Evolutionary conservation across 2,329 filamentous ascomycete species (phyloP), one percentile per base, ranked within the genome.

Genomic region (Arthroderma sp.): DNA sequence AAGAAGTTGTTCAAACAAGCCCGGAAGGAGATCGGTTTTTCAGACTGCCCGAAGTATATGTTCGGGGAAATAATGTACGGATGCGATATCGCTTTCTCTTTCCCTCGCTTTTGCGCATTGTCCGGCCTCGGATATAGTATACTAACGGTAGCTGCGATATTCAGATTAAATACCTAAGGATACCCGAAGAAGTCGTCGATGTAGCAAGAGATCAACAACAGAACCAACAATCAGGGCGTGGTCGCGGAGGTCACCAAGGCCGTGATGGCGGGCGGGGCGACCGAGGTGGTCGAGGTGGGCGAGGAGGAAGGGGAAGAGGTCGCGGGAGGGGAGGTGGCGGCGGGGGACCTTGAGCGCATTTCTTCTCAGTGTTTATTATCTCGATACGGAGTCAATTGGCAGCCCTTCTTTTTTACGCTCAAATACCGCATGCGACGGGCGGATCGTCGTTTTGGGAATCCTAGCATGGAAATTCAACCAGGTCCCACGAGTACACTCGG

Each of bases 141-240:
- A 22, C 15, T 22, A 3, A 22, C 15, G 15, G 15, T 22, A 22
- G 15, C 15, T 22, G 15, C 15, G 15, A 6, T 37, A 29, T 27
- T 15, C 59, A 95, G 91, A 98, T 98, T 70, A 98, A 98, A 73
- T 98, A 94, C 68, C 77, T 98, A 30, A 81, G 89, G 56, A 85
- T 98, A 3, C 87, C 89, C 43, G 89, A 98, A 67, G 89, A 96
- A 65, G 93, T 98, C 50, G 85, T 98, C 66, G 89, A 96, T 52
- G 67, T 86, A 34, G 88, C 91, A 27, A 94, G 87, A 72, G 89
- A 96, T 54, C 84, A 91, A 60, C 89, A 96, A 64, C 82, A 85
- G 59, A 75, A 74, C 51, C 80, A 85, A 57, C 69, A 73, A n/a
- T 58, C 61, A 37, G 60, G 61, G 49, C 64, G 67, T 11, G 61